Evolutionary conservation across 495 filamentous ascomycete species (phyloP), one percentile per base, ranked within the genome.

Genomic region (Penicillium parvum): DNA sequence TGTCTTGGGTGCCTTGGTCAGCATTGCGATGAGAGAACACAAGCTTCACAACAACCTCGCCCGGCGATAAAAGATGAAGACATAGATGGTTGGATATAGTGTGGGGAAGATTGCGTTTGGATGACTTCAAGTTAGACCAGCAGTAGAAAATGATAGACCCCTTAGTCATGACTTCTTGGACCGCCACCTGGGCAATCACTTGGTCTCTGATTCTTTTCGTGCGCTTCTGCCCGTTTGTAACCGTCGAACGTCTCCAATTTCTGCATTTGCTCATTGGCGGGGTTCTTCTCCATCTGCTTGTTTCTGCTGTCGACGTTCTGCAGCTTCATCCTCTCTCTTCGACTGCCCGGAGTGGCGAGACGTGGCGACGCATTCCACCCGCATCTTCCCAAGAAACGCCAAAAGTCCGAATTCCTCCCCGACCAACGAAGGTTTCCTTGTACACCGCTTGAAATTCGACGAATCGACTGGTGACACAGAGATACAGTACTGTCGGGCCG

Each of bases 11-110:
- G 80, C 68, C 4, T 55, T 86, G 29, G 53, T 84, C 7, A 77
- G 75, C 52, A 66, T 83, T 30, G 73, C 78, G 6, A 87, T 95
- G 78, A 83, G 75, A 61, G 84, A 95, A 68, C 81, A 95, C 52
- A 82, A 74, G 37, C 54, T 96, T 53, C 83, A 95, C 59, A 82
- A 68, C 14, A 94, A 76, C 44, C 49, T 94, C 22, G 71, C 82
- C 52, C 76, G 71, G 39, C 72, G 68, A 46, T 77, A 47, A 61
- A 12, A 11, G 16, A 12, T 1, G 23, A 5, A 18, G 23, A 12
- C n/a, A 26, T 25, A 38, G 5, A 32, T n/a, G n/a, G n/a, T n/a
- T n/a, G n/a, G n/a, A n/a, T n/a, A n/a, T n/a, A n/a, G n/a, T n/a
- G n/a, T n/a, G n/a, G n/a, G n/a, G n/a, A n/a, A n/a, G n/a, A n/a